Percentiles rank a stretch among this genome's conserved stretches.
These are phyloP conservation scores for Candida gorgasii DNA, from an alignment of 805 yeast genomes.

Conservation along the genomic window DNA sequence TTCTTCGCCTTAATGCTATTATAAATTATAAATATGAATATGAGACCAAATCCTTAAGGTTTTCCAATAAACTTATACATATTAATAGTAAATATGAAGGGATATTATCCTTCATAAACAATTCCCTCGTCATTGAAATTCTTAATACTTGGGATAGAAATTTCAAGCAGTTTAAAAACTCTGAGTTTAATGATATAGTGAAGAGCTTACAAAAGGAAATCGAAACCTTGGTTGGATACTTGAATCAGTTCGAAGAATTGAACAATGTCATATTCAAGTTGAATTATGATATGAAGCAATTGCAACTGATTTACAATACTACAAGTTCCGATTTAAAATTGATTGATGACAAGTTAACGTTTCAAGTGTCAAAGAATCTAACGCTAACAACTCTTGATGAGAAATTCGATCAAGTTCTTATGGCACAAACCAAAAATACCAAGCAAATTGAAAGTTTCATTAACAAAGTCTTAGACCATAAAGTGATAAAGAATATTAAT, in stretches of 20 bases:
- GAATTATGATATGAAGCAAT: conserved; percentile 10
- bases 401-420: conserved; percentile 9
- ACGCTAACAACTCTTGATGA: conserved; percentile 5
- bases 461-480: conserved; percentile 5
- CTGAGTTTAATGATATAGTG: conserved; percentile 4
- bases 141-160: conserved; percentile 5
- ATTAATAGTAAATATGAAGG: conserved; percentile 7
- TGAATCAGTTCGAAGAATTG: conserved; percentile 12
- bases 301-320: conserved; percentile 9
- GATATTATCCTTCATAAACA: not conserved
- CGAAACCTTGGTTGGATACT: not conserved
- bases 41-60: conserved; percentile 31
- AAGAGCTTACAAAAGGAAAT: conserved; percentile 2
- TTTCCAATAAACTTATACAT: conserved; percentile 25
- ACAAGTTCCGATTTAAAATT: conserved; percentile 4
- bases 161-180: not conserved
- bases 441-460: conserved; percentile 4
- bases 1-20: conserved; percentile 16
- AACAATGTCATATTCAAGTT: conserved; percentile 10
- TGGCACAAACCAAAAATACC: conserved; percentile 1
- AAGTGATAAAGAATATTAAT: conserved; percentile 10
- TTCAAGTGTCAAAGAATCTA: conserved; percentile 9
- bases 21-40: conserved; percentile 28
- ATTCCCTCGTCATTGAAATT: not conserved
- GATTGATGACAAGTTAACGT: conserved; percentile 6